phyloP scores from a whole-genome alignment of 2,329 filamentous ascomycete genomes.

The Phoma herbarum region DNA sequence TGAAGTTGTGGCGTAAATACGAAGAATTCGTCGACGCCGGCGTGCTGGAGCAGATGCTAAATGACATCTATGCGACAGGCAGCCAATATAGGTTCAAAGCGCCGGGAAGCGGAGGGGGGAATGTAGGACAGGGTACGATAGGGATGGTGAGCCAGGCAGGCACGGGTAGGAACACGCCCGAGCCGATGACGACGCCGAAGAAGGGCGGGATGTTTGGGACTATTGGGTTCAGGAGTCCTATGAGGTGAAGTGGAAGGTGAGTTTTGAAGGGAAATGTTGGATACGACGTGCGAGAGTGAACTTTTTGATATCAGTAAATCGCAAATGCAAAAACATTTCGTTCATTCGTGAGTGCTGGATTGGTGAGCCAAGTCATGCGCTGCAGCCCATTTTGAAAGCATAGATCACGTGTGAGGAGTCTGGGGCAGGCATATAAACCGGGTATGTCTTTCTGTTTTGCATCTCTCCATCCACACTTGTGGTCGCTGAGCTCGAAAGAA shows the following conservation, averaged over 20 bases:
- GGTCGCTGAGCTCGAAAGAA: no score
- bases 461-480: no score
- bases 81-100: slow-evolving; percentile 59
- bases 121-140: slow-evolving; percentile 17
- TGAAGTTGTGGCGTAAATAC: slow-evolving; percentile 90
- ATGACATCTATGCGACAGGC: slow-evolving; percentile 81
- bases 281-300: not conserved
- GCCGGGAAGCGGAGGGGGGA: slow-evolving; percentile 37
- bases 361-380: no score
- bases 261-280: not conserved
- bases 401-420: no score
- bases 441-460: no score
- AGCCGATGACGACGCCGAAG: slow-evolving; percentile 63
- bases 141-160: slow-evolving; percentile 11
- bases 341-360: not conserved
- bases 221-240: slow-evolving; percentile 49
- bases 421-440: no score
- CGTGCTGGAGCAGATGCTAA: slow-evolving; percentile 80
- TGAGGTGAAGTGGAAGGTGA: slow-evolving; percentile 25
- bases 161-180: slow-evolving; percentile 63
- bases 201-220: slow-evolving; percentile 51
- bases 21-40: slow-evolving; percentile 88
- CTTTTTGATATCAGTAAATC: not conserved
- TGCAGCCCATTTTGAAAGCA: no score
- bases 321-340: not conserved